A percentile compares a stretch with the other conserved stretches of the same genome.
Conservation (phyloP, 805 yeast genomes). For the Ogataea parapolymorpha region DNA sequence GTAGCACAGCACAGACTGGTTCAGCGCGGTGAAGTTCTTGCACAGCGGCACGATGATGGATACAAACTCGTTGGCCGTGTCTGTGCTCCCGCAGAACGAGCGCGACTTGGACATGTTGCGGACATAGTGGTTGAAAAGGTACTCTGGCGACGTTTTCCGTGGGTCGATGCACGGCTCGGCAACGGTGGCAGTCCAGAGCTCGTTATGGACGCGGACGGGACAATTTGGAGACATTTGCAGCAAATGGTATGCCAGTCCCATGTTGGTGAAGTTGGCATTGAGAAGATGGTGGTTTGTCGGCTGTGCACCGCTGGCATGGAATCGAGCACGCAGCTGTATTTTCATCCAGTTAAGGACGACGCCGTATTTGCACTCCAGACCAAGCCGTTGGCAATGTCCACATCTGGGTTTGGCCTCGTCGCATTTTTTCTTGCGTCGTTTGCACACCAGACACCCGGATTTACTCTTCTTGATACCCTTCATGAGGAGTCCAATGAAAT, state of each 20-base stretch:
- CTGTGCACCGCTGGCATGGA: not conserved
- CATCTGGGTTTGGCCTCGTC: slow-evolving; percentile 27
- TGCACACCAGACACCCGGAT: slow-evolving; percentile 42
- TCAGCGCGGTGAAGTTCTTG: slow-evolving; percentile 23
- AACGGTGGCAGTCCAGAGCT: not conserved
- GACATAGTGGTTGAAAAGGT: slow-evolving; percentile 25
- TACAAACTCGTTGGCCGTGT: slow-evolving; percentile 26
- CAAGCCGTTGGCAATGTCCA: slow-evolving; percentile 19
- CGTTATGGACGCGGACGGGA: not conserved
- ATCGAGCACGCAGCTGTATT: not conserved
- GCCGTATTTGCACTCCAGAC: slow-evolving; percentile 15
- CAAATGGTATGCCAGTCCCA: slow-evolving; percentile 6
- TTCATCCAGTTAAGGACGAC: slow-evolving; percentile 3
- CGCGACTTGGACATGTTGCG: slow-evolving; percentile 23
- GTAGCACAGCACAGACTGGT: slow-evolving; percentile 26
- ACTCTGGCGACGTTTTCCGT: slow-evolving; percentile 8
- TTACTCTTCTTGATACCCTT: slow-evolving; percentile 16
- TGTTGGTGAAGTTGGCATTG: not conserved
- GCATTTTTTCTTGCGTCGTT: slow-evolving; percentile 42
- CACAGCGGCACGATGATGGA: slow-evolving; percentile 29
- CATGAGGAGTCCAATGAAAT: not conserved
- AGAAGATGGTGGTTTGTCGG: not conserved
- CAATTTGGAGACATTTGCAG: not conserved
- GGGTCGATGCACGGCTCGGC: not conserved
- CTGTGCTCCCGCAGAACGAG: slow-evolving; percentile 21